Conservation (phyloP, 2,329 filamentous ascomycete species). For the Epichloe coenophiala region DNA sequence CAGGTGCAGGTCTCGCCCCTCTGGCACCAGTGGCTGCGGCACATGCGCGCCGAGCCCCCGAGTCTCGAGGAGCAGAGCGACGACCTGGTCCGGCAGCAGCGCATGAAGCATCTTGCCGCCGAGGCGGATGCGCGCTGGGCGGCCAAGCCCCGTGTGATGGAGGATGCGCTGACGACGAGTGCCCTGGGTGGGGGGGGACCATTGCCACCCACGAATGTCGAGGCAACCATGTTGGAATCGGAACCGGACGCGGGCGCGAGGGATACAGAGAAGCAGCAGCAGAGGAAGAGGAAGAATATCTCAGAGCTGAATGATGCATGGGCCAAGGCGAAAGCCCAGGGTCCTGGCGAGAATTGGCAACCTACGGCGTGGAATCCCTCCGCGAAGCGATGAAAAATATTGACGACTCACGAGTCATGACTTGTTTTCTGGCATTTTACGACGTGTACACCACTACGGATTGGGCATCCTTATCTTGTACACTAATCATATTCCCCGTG, state of each 20-base stretch:
- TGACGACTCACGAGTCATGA: too few relatives aligned
- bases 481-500: not conserved
- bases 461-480: not conserved
- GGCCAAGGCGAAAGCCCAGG: conserved; percentile 32
- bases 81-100: conserved; percentile 38
- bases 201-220: too few relatives aligned
- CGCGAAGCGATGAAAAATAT: not conserved
- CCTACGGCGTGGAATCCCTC: conserved; percentile 47
- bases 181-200: not conserved
- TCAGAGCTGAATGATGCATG: conserved; percentile 36
- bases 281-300: conserved; percentile 6
- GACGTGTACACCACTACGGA: too few relatives aligned
- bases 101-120: conserved; percentile 42
- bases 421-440: too few relatives aligned
- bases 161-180: conserved; percentile 14
- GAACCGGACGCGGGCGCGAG: not conserved
- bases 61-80: conserved; percentile 40
- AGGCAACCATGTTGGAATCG: not conserved
- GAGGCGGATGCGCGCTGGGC: conserved; percentile 52
- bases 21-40: conserved; percentile 58
- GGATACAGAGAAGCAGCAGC: not conserved
- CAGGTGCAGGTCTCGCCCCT: conserved; percentile 44
- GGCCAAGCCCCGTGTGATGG: conserved; percentile 39
- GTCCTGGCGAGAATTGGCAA: conserved; percentile 53
- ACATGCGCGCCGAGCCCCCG: conserved; percentile 41